Base-by-base conservation (phyloP, 176 grass and related monocot genomes). In the Oryza nivara region DNA sequence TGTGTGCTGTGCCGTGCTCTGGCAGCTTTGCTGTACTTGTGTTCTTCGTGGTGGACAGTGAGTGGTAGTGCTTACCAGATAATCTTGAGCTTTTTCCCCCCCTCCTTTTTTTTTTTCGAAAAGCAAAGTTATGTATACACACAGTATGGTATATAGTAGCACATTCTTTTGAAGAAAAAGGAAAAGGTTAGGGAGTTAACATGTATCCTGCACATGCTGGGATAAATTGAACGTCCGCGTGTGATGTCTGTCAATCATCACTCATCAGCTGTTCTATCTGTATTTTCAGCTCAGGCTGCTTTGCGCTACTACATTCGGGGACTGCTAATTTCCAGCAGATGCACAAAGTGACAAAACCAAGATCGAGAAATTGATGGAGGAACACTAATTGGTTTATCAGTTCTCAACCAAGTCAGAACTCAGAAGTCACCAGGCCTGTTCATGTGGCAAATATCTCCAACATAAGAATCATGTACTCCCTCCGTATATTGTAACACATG, bases 51-150 rank as follows among this genome's bases (percentile, higher is more conserved):
- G 46, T 54, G 43, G 82, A 12, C 20, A 7, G 11, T 43, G 67
- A 15, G 51, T 54, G 16, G 30, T 78, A 86, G 78, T 82, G 83
- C 78, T 38, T 36, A 23, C 83, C 80, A 78, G 74, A 88, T 71
- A 7, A 36, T 75, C 40, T 14, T 19, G 34, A 68, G 54, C 74
- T 9, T 51, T 51, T 80, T 82, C 5, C 8, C 14, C 7, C 4
- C 49, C 58, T 77, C 30, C 30, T 49, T 72, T 77, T 25, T 61
- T 60, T 61, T 61, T 61, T 60, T 3, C 19, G 2, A n/a, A 70
- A 78, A 30, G 40, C 78, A 89, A 86, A 82, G 83, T 45, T 45
- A 17, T 41, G 2, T 26, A 0, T 25, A 7, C 38, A 40, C 13
- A 47, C 11, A 14, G 32, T 13, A 58, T 52, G n/a, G 15, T 3